Evolutionary conservation across 148 eudicot genomes (phyloP).

Genomic region (Selenicereus undatus): DNA sequence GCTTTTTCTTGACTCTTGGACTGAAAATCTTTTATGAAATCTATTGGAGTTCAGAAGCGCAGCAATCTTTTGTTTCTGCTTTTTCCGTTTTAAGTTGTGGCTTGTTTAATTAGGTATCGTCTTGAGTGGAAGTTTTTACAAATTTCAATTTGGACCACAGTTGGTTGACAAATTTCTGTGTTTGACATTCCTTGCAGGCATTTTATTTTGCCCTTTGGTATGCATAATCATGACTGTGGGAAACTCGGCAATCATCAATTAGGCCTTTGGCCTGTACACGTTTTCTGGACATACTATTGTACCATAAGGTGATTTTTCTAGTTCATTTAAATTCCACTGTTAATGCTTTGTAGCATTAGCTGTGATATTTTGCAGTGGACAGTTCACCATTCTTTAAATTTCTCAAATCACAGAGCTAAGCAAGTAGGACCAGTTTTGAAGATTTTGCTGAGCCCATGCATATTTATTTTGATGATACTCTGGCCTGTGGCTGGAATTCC

Average conservation of each 20-base stretch:
- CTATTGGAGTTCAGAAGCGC: too few relatives aligned
- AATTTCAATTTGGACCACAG: not conserved
- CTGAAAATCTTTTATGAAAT: not conserved
- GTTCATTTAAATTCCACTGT: not conserved
- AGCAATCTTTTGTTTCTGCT: too few relatives aligned
- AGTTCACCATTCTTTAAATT: not conserved
- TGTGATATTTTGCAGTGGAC: not conserved
- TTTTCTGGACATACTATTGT: conserved; percentile 61
- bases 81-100: not conserved
- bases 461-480: conserved; percentile 38
- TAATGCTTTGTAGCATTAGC: not conserved
- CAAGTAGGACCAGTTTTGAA: conserved; percentile 80
- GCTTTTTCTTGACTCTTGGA: not conserved
- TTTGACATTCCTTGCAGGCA: conserved; percentile 48
- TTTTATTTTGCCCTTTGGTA: conserved; percentile 63
- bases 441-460: conserved; percentile 51
- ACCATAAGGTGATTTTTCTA: conserved; percentile 49
- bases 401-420: conserved; percentile 54
- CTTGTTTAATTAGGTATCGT: too few relatives aligned
- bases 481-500: conserved; percentile 67
- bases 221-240: conserved; percentile 57
- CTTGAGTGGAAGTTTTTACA: not conserved
- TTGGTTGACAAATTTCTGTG: not conserved
- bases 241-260: conserved; percentile 60
- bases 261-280: conserved; percentile 87